Conservation (phyloP, 768 basidiomycete genomes). For the Phallus indusiatus region DNA sequence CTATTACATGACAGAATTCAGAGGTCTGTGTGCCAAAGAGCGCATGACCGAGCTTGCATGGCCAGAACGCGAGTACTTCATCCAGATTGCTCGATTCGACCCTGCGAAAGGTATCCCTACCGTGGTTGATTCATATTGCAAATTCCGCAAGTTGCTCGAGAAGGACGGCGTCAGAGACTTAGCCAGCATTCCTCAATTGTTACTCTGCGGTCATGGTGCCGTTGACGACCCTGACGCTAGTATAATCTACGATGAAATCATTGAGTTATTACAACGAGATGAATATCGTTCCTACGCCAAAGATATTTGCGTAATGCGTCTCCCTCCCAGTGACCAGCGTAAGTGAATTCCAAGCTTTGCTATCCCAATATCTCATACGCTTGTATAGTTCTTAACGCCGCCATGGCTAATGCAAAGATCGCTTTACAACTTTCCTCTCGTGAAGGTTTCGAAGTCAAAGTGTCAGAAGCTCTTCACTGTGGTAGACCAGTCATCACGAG, state of each 20-base stretch:
- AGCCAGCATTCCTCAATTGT: constrained; percentile 60
- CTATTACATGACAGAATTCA: constrained; percentile 86
- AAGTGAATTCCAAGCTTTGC: constrained; percentile 18
- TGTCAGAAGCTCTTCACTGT: constrained; percentile 88
- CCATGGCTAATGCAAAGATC: constrained; percentile 83
- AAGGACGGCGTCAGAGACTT: constrained; percentile 32
- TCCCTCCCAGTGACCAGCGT: constrained; percentile 82
- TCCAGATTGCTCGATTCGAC: constrained; percentile 93
- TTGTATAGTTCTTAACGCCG: constrained; percentile 65
- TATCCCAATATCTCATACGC: background rate
- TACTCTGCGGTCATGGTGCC: constrained; percentile 84
- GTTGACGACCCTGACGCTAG: constrained; percentile 94
- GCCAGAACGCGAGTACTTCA: constrained; percentile 76
- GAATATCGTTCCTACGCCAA: constrained; percentile 43
- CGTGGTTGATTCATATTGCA: constrained; percentile 80
- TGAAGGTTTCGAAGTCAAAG: constrained; percentile 97
- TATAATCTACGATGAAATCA: constrained; percentile 78
- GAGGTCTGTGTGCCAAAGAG: constrained; percentile 62
- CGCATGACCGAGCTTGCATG: constrained; percentile 73
- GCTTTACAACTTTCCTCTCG: constrained; percentile 87
- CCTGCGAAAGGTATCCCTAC: constrained; percentile 77
- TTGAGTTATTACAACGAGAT: constrained; percentile 45
- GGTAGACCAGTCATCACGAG: constrained; percentile 81
- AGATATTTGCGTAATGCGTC: constrained; percentile 68
- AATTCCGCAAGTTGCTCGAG: constrained; percentile 62